Evolutionary conservation across 768 basidiomycete genomes (phyloP).

Genomic region (Phaeolepiota aurea): DNA sequence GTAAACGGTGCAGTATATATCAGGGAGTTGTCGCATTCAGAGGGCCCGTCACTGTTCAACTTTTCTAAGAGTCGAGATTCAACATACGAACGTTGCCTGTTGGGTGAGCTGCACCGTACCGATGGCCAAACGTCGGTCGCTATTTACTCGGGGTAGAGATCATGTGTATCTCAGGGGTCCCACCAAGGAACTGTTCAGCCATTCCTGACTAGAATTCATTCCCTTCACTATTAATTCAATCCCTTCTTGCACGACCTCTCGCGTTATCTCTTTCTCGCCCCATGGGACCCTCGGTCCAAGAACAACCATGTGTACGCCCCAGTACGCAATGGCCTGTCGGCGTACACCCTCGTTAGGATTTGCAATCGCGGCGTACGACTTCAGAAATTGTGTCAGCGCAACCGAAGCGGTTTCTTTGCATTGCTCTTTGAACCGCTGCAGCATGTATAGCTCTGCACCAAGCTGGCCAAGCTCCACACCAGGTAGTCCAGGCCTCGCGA

Average conservation of each 20-base stretch:
- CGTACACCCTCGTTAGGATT: slow-evolving; percentile 20
- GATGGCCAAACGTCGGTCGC: not conserved
- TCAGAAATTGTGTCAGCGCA: slow-evolving; percentile 36
- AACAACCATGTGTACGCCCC: slow-evolving; percentile 47
- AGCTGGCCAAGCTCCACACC: slow-evolving; percentile 60
- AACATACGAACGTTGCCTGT: too few species aligned
- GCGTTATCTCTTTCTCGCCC: slow-evolving; percentile 38
- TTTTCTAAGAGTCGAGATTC: too few species aligned
- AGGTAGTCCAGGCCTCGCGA: slow-evolving; percentile 46
- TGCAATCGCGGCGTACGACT: slow-evolving; percentile 27
- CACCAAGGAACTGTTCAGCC: slow-evolving; percentile 17
- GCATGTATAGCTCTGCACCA: slow-evolving; percentile 46
- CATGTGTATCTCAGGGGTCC: slow-evolving; percentile 10
- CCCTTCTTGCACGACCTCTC: slow-evolving; percentile 43
- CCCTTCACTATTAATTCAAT: slow-evolving; percentile 32
- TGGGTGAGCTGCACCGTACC: too few species aligned
- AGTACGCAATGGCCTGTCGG: slow-evolving; percentile 31
- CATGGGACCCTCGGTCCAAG: slow-evolving; percentile 42
- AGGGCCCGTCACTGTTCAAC: too few species aligned
- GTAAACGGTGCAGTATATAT: too few species aligned
- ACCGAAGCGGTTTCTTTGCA: slow-evolving; percentile 24
- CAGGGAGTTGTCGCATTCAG: too few species aligned
- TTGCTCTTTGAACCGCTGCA: slow-evolving; percentile 37
- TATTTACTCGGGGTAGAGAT: not conserved
- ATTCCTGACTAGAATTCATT: slow-evolving; percentile 14